These are phyloP conservation scores for Plasmodium gallinaceum DNA, from an alignment of 169 alveolate species.

Conservation along the genomic window DNA sequence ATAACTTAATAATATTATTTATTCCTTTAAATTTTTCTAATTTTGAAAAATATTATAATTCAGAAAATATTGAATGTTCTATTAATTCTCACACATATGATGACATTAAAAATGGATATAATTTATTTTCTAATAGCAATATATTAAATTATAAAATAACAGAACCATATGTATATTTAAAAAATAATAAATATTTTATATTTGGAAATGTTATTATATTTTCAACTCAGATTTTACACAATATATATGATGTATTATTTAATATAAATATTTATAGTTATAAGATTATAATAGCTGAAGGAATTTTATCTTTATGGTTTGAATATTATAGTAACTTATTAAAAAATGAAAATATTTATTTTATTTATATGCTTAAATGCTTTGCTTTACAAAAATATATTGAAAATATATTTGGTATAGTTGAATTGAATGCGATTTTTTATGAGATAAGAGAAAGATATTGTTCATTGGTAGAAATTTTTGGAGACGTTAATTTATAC, in stretches of 20 bases:
- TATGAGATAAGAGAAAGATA: constrained; percentile 63
- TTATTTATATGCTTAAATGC: constrained; percentile 39
- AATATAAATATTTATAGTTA: constrained; percentile 45
- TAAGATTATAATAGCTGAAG: constrained; percentile 66
- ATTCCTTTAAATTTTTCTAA: constrained; percentile 36
- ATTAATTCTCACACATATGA: constrained; percentile 37
- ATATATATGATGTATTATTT: constrained; percentile 53
- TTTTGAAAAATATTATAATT: constrained; percentile 24
- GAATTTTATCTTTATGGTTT: constrained; percentile 60
- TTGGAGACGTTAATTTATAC: constrained; percentile 60
- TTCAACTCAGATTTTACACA: constrained; percentile 32
- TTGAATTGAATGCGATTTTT: constrained; percentile 74
- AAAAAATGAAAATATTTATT: constrained; percentile 34
- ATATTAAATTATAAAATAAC: constrained; percentile 51
- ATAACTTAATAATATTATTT: constrained; percentile 48
- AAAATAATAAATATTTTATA: constrained; percentile 36
- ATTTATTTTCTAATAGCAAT: constrained; percentile 49
- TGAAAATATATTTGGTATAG: constrained; percentile 39
- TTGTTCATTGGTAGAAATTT: constrained; percentile 59
- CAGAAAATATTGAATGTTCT: constrained; percentile 59
- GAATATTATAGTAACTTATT: constrained; percentile 10
- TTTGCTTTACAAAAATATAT: constrained; percentile 38
- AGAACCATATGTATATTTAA: constrained; percentile 58
- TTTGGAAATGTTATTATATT: constrained; percentile 62
- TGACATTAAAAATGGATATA: constrained; percentile 65